Percentiles rank a stretch among this genome's conserved stretches.
Evolutionary conservation across 176 grass and related monocot genomes (phyloP).

Genomic region (Thinopyrum elongatum): DNA sequence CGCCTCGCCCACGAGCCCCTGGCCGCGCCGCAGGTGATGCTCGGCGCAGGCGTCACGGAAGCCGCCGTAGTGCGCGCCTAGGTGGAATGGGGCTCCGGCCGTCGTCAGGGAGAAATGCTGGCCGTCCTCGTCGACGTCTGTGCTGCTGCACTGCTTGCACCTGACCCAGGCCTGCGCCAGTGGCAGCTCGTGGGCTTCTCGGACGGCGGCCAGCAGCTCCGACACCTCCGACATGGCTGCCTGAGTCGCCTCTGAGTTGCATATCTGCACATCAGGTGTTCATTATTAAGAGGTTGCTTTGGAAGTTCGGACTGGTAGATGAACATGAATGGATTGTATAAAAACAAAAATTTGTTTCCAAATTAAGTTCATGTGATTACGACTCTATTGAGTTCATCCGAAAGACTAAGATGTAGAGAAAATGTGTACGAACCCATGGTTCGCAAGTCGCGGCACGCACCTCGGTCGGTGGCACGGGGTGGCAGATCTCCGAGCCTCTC

Average conservation of each 20-base stretch:
- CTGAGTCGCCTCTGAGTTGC: conserved; percentile 34
- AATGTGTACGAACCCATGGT: not conserved
- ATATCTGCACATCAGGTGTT: conserved; percentile 37
- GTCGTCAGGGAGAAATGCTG: conserved; percentile 50
- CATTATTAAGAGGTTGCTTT: not conserved
- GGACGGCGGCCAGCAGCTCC: conserved; percentile 45
- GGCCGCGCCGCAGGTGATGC: conserved; percentile 77
- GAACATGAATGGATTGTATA: not conserved
- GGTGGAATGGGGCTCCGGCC: conserved; percentile 48
- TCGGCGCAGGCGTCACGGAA: conserved; percentile 81
- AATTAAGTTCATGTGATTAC: too few species aligned
- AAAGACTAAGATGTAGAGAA: not conserved
- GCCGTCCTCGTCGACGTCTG: not conserved
- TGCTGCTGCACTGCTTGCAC: conserved; percentile 49
- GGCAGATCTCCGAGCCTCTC: conserved; percentile 69
- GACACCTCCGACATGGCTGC: conserved; percentile 60
- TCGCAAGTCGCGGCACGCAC: conserved; percentile 14
- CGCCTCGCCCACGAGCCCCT: conserved; percentile 58
- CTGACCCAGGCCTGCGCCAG: conserved; percentile 78
- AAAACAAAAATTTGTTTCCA: too few species aligned
- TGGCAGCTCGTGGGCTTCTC: conserved; percentile 56
- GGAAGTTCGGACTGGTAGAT: too few species aligned
- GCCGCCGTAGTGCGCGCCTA: conserved; percentile 28
- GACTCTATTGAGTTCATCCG: not conserved
- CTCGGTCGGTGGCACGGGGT: conserved; percentile 27